A percentile compares a stretch with the other conserved stretches of the same genome.
Evolutionary conservation across 768 basidiomycete species (phyloP).

Genomic region (Leccinum uliginosum): DNA sequence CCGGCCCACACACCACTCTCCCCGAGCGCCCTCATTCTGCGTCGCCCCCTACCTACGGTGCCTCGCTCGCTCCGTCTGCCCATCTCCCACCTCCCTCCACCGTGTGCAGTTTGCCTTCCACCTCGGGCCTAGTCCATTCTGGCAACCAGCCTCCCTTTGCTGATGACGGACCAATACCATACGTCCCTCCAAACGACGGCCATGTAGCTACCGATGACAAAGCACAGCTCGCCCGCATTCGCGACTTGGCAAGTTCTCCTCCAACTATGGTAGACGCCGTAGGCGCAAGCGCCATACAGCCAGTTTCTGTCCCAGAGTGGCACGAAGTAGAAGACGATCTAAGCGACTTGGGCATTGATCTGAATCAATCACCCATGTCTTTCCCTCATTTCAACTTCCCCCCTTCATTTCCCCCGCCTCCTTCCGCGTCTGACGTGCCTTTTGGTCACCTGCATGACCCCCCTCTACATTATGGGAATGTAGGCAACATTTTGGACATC

Average conservation of each 20-base stretch:
- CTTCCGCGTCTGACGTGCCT: conserved; percentile 40
- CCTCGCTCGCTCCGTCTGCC: conserved; percentile 19
- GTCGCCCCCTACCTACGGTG: conserved; percentile 46
- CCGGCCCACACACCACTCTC: conserved; percentile 2
- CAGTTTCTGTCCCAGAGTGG: conserved; percentile 51
- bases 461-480: conserved; percentile 33
- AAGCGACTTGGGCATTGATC: conserved; percentile 10
- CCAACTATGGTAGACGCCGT: conserved; percentile 23
- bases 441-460: conserved; percentile 33
- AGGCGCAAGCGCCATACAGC: conserved; percentile 10
- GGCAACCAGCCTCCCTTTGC: not conserved
- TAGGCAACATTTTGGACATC: conserved; percentile 29
- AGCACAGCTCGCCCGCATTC: conserved; percentile 48
- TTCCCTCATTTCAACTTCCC: conserved; percentile 7
- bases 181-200: conserved; percentile 36
- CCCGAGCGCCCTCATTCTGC: conserved; percentile 19
- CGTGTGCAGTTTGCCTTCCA: conserved; percentile 3
- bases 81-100: conserved; percentile 2
- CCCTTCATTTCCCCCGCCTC: conserved; percentile 28
- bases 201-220: conserved; percentile 70
- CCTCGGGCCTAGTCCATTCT: conserved; percentile 5
- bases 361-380: conserved; percentile 6
- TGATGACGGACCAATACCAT: conserved; percentile 24
- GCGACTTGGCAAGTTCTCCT: conserved; percentile 51
- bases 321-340: conserved; percentile 46